phyloP scores from a whole-genome alignment of 495 filamentous ascomycete genomes.

The Letharia columbiana region DNA sequence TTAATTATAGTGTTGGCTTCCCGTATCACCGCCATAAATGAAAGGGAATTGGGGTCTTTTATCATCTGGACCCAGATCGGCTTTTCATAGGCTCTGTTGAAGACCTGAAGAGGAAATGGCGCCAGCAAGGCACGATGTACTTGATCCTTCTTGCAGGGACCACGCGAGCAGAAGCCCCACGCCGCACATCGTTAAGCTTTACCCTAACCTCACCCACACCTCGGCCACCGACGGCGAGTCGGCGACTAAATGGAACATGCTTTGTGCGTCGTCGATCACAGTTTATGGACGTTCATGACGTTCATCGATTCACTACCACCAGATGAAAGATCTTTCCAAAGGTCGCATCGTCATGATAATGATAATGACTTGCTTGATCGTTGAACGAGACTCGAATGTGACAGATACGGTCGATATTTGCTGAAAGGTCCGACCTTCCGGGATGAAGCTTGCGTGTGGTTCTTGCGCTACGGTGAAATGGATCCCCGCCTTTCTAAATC shows the following conservation, averaged over 20 bases:
- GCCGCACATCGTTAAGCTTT: background rate
- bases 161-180: background rate
- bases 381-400: background rate
- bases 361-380: background rate
- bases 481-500: background rate
- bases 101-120: background rate
- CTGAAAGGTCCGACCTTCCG: background rate
- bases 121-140: background rate
- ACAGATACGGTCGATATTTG: too few species aligned
- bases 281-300: background rate
- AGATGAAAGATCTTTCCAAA: background rate
- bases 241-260: background rate
- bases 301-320: background rate
- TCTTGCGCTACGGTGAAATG: background rate
- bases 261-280: background rate
- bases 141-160: background rate
- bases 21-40: background rate
- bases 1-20: background rate
- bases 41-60: background rate
- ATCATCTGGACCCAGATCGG: constrained; percentile 5
- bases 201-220: background rate
- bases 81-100: background rate
- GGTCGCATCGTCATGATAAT: background rate
- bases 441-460: background rate
- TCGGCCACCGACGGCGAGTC: background rate